These are phyloP conservation scores for Drosera spatulata DNA, from an alignment of 179 eudicot genomes.

Conservation along the genomic window DNA sequence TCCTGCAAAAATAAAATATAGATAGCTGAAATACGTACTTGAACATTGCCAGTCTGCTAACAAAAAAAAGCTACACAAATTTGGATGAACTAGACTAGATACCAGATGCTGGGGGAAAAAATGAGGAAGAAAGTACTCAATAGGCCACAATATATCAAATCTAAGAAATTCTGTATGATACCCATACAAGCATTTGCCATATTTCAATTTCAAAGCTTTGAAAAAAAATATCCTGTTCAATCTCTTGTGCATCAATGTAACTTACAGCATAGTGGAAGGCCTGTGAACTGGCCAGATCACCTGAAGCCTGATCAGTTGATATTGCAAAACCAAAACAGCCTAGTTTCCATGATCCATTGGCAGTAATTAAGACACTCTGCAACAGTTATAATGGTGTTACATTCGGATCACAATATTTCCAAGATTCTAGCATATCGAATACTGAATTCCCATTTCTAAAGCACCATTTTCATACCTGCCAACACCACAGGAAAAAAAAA, in stretches of 20 bases:
- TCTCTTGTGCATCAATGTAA: conserved; percentile 7
- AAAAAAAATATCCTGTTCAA: not conserved
- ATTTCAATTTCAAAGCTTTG: not conserved
- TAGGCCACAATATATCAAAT: no score
- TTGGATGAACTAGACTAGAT: not conserved
- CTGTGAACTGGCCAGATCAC: conserved; percentile 42
- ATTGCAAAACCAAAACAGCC: conserved; percentile 96
- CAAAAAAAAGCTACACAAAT: not conserved
- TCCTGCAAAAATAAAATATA: conserved; percentile 37
- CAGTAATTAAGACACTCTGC: conserved; percentile 83
- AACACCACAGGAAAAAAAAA: not conserved
- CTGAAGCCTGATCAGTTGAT: conserved; percentile 57
- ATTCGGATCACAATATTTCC: not conserved
- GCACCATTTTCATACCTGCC: no score
- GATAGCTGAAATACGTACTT: not conserved
- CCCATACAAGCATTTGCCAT: not conserved
- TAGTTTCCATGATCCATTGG: conserved; percentile 97
- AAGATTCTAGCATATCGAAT: not conserved
- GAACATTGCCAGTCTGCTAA: no score
- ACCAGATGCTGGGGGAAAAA: not conserved
- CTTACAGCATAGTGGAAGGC: conserved; percentile 89
- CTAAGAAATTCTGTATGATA: not conserved
- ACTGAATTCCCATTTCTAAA: not conserved
- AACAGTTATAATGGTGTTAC: not conserved
- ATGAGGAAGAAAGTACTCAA: no score